Evolutionary conservation across 352 stramenopile genomes (phyloP), one percentile per base, ranked within the genome.

Genomic region (Peronospora destructor): DNA sequence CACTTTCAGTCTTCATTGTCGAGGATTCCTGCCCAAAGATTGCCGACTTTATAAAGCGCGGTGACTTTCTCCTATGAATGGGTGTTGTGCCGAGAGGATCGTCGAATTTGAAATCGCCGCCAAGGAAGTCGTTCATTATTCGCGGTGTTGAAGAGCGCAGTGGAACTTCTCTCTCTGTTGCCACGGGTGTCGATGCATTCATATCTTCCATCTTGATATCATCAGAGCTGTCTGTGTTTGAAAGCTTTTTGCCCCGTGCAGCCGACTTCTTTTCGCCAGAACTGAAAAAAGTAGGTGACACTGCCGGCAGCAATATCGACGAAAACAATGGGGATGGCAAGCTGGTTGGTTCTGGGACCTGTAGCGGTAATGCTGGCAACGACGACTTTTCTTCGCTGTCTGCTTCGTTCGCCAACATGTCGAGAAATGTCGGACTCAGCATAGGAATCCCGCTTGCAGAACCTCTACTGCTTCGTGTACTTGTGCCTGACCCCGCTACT

Each of bases 371-470:
- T 26, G 59, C 58, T 28, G 66, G 58, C 14, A 81, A 25, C 36
- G 59, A 41, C 7, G 59, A 71, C 46, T 84, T 82, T 49, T 88
- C 74, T 47, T 89, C 75, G 51, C 53, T 72, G 52, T 73, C 64
- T 6, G 51, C 63, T 39, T 74, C 73, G 6, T 58, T 67, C 16
- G 62, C 53, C 39, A 88, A 57, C 45, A 87, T 83, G 42, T 88
- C 79, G 45, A 91, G 59, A 44, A 91, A 85, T 32, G 74, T 88
- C 0, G 79, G 79, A 32, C 79, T 91, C 46, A 91, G 76, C 66
- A 87, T 81, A 16, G 50, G 59, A 44, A 59, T 62, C 16, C 49
- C 45, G 29, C 61, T 46, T 1, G 39, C 29, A 49, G 45, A 62
- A 26, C 59, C 57, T 49, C 54, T 64, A 35, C 56, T 60, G 49